phyloP scores from a whole-genome alignment of 805 yeast species.

The Kazachstania viticola region DNA sequence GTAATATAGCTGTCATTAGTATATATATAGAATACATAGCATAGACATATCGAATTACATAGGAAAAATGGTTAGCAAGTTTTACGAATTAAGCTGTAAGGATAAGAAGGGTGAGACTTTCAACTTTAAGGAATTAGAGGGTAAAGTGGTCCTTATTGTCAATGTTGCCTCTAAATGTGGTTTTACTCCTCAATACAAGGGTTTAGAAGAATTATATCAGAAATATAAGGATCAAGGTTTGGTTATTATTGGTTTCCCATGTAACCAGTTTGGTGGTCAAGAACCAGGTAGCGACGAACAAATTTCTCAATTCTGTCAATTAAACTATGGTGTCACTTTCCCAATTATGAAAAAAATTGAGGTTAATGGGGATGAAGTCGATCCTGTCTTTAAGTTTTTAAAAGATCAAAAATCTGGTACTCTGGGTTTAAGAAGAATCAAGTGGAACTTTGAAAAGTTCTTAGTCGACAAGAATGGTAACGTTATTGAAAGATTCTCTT shows the following conservation, averaged over 20 bases:
- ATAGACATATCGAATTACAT: no score
- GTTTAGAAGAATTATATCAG: slow-evolving; percentile 55
- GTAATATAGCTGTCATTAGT: no score
- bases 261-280: slow-evolving; percentile 81
- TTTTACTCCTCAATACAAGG: slow-evolving; percentile 67
- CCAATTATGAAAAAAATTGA: slow-evolving; percentile 79
- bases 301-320: slow-evolving; percentile 57
- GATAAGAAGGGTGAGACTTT: slow-evolving; percentile 36
- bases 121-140: slow-evolving; percentile 51
- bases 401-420: slow-evolving; percentile 49
- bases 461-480: slow-evolving; percentile 42
- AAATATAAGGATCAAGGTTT: slow-evolving; percentile 54
- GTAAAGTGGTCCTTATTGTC: slow-evolving; percentile 74
- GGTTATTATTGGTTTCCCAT: slow-evolving; percentile 73
- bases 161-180: slow-evolving; percentile 86
- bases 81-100: slow-evolving; percentile 1
- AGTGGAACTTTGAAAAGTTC: slow-evolving; percentile 78
- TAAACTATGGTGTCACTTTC: slow-evolving; percentile 85
- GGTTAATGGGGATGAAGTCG: slow-evolving; percentile 75
- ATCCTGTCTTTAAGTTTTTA: slow-evolving; percentile 69
- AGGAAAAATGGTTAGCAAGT: no score
- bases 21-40: no score
- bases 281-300: slow-evolving; percentile 64
- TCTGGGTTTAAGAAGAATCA: slow-evolving; percentile 59
- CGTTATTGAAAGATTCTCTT: slow-evolving; percentile 52